Base-by-base conservation (phyloP, 768 basidiomycete species). In the Agrocybe pediades region DNA sequence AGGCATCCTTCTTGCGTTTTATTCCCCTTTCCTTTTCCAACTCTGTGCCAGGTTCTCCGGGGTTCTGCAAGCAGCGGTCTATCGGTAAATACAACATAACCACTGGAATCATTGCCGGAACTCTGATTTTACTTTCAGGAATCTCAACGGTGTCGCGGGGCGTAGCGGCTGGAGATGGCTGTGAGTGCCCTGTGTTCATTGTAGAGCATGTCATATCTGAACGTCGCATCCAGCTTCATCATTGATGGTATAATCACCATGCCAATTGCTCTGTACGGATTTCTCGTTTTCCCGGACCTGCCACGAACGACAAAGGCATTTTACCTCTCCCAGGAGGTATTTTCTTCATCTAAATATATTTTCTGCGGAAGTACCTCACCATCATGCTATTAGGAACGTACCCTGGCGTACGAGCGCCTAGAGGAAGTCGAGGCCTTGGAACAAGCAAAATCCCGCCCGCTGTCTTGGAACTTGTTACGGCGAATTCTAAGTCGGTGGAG, bases 181-280 rank as follows among this genome's bases (percentile, higher is more conserved):
- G 83, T 86, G 62, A 56, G 78, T 69, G 2, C 15, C 16, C 15
- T 39, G 20, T 21, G 27, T 54, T 43, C 11, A 19, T 42, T 40
- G 49, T 33, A 25, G 16, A 9, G 15, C 19, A 54, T 24, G 6
- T 20, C 11, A 29, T 53, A 47, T 49, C 41, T 46, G n/a, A n/a
- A 49, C 40, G 24, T 48, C 41, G 26, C 61, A 29, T 21, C 29
- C 59, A 84, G 82, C 16, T 86, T 88, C 65, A 81, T 88, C 54
- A 80, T 87, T 40, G 85, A 87, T 61, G 86, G 85, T 2, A 68
- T 86, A n/a, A 87, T 88, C 46, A 87, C 87, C 3, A 66, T 87
- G 15, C 87, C 87, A 0, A 85, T 90, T 55, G 86, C 87, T 1
- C 61, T 87, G 7, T 88, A 87, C 64, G 87, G 87, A 0, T 89